phyloP scores from a whole-genome alignment of 148 eudicot species.

The Silene latifolia region DNA sequence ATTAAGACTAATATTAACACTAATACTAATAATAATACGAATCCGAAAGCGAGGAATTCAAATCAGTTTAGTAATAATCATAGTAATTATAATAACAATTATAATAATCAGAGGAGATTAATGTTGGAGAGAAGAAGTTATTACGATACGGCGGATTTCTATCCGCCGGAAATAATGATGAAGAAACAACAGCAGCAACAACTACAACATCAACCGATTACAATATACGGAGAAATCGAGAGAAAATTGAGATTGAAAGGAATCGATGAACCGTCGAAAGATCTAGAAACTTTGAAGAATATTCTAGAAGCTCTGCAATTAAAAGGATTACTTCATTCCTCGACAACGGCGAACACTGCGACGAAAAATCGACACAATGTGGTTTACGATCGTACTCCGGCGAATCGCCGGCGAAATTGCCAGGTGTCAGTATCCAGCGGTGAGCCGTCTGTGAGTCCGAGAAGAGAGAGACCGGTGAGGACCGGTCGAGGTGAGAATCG shows the following conservation, averaged over 20 bases:
- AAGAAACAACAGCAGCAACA: constrained; percentile 24
- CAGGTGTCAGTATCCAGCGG: constrained; percentile 13
- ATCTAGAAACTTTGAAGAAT: constrained; percentile 76
- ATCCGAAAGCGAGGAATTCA: constrained; percentile 9
- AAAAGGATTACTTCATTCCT: constrained; percentile 75
- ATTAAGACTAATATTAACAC: not conserved
- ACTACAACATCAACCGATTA: constrained; percentile 27
- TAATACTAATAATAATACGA: not conserved
- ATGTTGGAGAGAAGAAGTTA: constrained; percentile 48
- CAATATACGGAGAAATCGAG: constrained; percentile 70
- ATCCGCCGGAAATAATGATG: constrained; percentile 34
- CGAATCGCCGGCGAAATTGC: constrained; percentile 27
- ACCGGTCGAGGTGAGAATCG: constrained; percentile 41
- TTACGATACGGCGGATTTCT: constrained; percentile 64
- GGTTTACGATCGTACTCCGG: constrained; percentile 32
- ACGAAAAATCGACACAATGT: constrained; percentile 28
- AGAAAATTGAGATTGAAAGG: constrained; percentile 67
- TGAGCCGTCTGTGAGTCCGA: constrained; percentile 43
- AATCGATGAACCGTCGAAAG: constrained; percentile 66
- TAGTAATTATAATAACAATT: constrained; percentile 1
- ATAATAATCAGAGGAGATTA: constrained; percentile 19
- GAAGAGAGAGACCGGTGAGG: constrained; percentile 32
- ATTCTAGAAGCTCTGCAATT: constrained; percentile 87
- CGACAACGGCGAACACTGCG: constrained; percentile 22
- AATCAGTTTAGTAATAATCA: not conserved